phyloP scores from a whole-genome alignment of 2,329 filamentous ascomycete species.

The Colletotrichum sp. region DNA sequence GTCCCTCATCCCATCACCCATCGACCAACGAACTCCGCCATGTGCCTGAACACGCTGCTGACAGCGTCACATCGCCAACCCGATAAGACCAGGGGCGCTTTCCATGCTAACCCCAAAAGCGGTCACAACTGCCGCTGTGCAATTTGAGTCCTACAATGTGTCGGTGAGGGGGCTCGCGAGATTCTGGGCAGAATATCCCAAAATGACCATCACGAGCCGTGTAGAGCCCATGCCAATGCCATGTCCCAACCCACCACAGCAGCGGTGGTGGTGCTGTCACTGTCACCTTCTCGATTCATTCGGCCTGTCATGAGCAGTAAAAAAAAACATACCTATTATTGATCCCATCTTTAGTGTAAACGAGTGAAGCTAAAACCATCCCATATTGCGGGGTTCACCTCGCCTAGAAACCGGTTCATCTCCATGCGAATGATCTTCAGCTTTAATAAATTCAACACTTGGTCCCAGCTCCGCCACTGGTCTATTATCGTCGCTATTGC shows the following conservation, averaged over 20 bases:
- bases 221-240: not conserved
- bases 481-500: not conserved
- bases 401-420: not conserved
- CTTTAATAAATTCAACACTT: not conserved
- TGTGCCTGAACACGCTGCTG: not conserved
- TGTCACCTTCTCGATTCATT: constrained; percentile 13
- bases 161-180: not conserved
- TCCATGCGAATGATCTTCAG: not conserved
- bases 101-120: not conserved
- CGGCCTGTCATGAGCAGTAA: not conserved
- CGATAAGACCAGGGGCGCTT: not conserved
- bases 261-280: not conserved
- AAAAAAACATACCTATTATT: not conserved
- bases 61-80: not conserved
- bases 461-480: not conserved
- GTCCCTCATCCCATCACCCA: not conserved
- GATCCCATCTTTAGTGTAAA: not conserved
- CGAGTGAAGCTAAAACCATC: not conserved
- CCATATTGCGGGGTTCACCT: not conserved
- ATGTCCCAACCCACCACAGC: not conserved
- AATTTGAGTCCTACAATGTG: not conserved
- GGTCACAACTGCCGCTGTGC: not conserved
- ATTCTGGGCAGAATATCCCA: not conserved
- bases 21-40: not conserved
- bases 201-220: not conserved